These are phyloP conservation scores for Nelumbo lutea DNA, from an alignment of 164 flowering plant genomes.

Conservation along the genomic window DNA sequence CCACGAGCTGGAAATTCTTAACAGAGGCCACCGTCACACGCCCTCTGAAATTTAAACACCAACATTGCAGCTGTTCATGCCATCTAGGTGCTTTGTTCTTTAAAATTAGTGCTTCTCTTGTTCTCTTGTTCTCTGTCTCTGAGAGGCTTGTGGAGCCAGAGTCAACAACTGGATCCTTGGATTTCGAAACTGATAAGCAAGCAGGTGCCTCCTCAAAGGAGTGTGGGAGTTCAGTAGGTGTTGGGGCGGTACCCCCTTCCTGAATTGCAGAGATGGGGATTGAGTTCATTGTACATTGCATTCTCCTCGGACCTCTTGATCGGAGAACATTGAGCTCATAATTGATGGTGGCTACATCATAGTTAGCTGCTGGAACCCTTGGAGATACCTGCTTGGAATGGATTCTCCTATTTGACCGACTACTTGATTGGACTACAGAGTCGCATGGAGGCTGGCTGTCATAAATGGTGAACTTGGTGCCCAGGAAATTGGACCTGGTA, in stretches of 20 bases:
- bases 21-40: conserved; percentile 94
- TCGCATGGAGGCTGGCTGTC: conserved; percentile 48
- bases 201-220: conserved; percentile 31
- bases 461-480: conserved; percentile 71
- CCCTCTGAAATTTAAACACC: conserved; percentile 91
- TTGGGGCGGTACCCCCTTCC: conserved; percentile 78
- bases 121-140: conserved; percentile 16
- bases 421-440: conserved; percentile 27
- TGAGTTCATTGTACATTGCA: conserved; percentile 69
- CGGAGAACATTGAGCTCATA: conserved; percentile 82
- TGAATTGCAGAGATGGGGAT: conserved; percentile 63
- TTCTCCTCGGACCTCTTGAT: conserved; percentile 83
- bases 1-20: conserved; percentile 90
- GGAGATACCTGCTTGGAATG: conserved; percentile 48
- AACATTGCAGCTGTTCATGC: conserved; percentile 89
- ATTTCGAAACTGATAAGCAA: conserved; percentile 15
- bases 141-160: conserved; percentile 28
- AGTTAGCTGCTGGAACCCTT: conserved; percentile 36
- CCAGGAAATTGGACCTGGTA: conserved; percentile 84
- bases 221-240: conserved; percentile 43
- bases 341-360: conserved; percentile 46
- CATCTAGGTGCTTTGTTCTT: conserved; percentile 84
- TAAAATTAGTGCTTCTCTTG: conserved; percentile 42
- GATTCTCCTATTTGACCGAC: conserved; percentile 26
- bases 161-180: conserved; percentile 24